Conservation (phyloP, 2,329 filamentous ascomycete species). For the Cladosporium sphaerospermum region DNA sequence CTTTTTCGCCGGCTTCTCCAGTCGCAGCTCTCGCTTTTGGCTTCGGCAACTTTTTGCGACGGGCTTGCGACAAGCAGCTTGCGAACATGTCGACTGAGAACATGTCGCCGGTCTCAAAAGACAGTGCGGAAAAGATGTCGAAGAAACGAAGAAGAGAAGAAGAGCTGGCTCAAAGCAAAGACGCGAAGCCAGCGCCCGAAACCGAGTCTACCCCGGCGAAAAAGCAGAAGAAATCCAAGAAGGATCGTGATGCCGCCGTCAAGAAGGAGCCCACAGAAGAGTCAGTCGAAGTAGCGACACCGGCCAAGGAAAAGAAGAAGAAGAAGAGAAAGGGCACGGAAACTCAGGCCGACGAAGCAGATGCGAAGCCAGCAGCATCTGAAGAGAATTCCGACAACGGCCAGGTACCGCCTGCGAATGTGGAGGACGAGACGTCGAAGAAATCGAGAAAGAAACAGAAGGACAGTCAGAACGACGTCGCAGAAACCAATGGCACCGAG, state of each 20-base stretch:
- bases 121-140: constrained; percentile 15
- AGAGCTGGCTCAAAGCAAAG: not conserved
- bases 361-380: constrained; percentile 2
- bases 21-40: constrained; percentile 6
- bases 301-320: constrained; percentile 8
- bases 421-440: not conserved
- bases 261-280: constrained; percentile 15
- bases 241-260: constrained; percentile 13
- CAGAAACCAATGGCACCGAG: constrained; percentile 10
- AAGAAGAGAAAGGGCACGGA: constrained; percentile 7
- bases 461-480: not conserved
- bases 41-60: constrained; percentile 11
- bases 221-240: constrained; percentile 33
- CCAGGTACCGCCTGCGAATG: not conserved
- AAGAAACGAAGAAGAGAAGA: constrained; percentile 21
- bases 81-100: constrained; percentile 10
- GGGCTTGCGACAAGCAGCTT: constrained; percentile 5
- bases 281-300: not conserved
- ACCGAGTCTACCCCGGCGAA: constrained; percentile 21
- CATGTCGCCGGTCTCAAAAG: constrained; percentile 2
- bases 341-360: constrained; percentile 5
- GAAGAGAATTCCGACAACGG: not conserved
- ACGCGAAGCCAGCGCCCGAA: not conserved
- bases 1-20: constrained; percentile 7
- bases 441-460: constrained; percentile 8